Conservation (phyloP, 2,329 filamentous ascomycete genomes). For the Trichoderma koningii region DNA sequence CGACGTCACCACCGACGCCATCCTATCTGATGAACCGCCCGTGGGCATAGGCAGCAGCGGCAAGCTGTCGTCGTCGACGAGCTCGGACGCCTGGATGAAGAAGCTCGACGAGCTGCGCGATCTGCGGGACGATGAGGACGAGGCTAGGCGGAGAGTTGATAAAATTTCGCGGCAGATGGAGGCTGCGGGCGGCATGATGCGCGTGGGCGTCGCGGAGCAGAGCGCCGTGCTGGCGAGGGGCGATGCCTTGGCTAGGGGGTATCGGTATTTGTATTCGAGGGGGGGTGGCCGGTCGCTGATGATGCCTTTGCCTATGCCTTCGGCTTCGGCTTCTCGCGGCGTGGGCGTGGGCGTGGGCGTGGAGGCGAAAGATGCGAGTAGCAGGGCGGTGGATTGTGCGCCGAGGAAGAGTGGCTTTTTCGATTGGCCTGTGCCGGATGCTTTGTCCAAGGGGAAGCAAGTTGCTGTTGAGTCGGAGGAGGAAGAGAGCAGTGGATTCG, state of each 20-base stretch:
- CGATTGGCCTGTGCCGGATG: too few relatives aligned
- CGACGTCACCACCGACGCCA: not conserved
- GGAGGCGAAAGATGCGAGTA: too few relatives aligned
- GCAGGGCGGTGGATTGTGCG: too few relatives aligned
- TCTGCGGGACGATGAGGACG: slow-evolving; percentile 1
- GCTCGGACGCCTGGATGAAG: slow-evolving; percentile 2
- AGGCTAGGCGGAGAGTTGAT: not conserved
- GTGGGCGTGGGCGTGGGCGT: too few relatives aligned
- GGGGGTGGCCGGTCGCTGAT: too few relatives aligned
- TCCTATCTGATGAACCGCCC: not conserved
- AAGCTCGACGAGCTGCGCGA: not conserved
- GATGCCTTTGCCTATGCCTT: too few relatives aligned
- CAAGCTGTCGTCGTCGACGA: not conserved
- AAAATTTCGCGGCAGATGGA: not conserved
- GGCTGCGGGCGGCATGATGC: not conserved
- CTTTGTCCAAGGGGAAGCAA: too few relatives aligned
- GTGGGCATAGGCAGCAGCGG: not conserved
- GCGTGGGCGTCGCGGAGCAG: slow-evolving; percentile 1
- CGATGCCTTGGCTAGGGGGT: not conserved
- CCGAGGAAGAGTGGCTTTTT: too few relatives aligned
- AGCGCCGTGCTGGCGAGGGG: not conserved
- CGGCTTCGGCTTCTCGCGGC: too few relatives aligned
- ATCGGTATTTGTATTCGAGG: not conserved
- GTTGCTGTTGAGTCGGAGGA: too few relatives aligned
- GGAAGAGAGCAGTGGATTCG: too few relatives aligned